phyloP scores from a whole-genome alignment of 2,329 filamentous ascomycete species.

The Sclerotinia borealis region DNA sequence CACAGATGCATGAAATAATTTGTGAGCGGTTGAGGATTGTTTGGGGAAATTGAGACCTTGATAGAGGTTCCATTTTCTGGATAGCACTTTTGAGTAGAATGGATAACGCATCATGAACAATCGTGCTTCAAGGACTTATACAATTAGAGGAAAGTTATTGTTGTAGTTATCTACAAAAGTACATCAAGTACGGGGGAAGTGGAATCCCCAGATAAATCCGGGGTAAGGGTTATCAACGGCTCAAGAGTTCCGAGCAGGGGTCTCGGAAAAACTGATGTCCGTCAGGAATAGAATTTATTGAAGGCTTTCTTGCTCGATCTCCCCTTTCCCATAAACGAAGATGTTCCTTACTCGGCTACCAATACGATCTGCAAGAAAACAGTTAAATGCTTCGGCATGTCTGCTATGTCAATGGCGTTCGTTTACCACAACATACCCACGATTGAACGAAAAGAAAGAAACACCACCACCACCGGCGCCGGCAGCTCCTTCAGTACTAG shows the following conservation, averaged over 20 bases:
- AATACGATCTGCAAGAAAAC: conserved; percentile 16
- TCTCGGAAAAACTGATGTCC: neutral
- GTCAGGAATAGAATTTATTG: conserved; percentile 5
- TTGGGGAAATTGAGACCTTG: conserved; percentile 26
- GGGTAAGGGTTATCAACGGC: conserved; percentile 22
- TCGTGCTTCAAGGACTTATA: neutral
- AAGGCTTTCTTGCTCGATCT: neutral
- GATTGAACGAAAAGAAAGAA: conserved; percentile 28
- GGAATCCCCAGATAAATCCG: conserved; percentile 15
- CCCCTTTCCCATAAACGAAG: conserved; percentile 3
- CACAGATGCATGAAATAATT: conserved; percentile 26
- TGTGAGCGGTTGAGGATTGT: conserved; percentile 15
- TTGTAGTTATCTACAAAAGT: neutral
- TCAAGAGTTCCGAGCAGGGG: neutral
- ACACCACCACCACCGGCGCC: conserved; percentile 14
- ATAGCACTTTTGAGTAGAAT: conserved; percentile 44
- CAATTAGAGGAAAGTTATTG: neutral
- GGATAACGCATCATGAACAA: conserved; percentile 47
- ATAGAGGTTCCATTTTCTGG: conserved; percentile 45
- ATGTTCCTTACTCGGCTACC: conserved; percentile 28
- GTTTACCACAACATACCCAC: conserved; percentile 42
- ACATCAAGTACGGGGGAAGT: conserved; percentile 3
- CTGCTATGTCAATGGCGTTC: conserved; percentile 47
- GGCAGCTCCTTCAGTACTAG: conserved; percentile 41
- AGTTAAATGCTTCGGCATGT: conserved; percentile 36